Base-by-base conservation (phyloP, 2,329 filamentous ascomycete species). In the Aureobasidium sp. region DNA sequence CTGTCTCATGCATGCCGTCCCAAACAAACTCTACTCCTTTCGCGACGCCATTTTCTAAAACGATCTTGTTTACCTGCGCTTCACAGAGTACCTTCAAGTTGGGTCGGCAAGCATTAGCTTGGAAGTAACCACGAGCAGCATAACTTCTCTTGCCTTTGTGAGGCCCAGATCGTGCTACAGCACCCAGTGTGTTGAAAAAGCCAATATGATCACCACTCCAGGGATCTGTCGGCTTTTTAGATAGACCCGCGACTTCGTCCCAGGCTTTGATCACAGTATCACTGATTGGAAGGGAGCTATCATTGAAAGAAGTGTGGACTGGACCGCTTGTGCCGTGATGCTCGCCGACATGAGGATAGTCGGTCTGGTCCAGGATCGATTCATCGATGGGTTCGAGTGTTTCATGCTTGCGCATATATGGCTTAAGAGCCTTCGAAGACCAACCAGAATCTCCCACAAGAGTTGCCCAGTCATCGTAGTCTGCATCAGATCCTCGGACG, bases 71-170 rank as follows among this genome's bases (percentile, higher is more conserved):
- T 25, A 81, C 78, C 34, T 76, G 65, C 5, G 79, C 77, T 44
- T 81, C 74, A 2, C 77, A 78, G 4, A 82, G 67, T 2, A 83
- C 68, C 21, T 73, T 69, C 3, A 83, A 67, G 63, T 83, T 83
- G 2, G 71, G 66, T 9, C 79, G 72, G 1, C 64, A 47, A 1
- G 69, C 66, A 58, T 72, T 73, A 8, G 72, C 69, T 53, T 71
- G 68, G 34, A 74, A 75, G 67, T 74, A 76, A 3, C 68, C 72
- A 61, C 71, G 62, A 16, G 72, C 73, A 16, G 73, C 67, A 63
- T 76, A 75, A 42, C 71, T 69, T 55, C 73, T 65, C 62, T 70
- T 70, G 10, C 72, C 72, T 58, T 69, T 69, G 65, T 70, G 67
- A 3, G 67, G 65, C 2, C 67, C 68, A 16, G 65, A 67, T 8